Base-by-base conservation (phyloP, 768 basidiomycete species). In the Podaxis sp. region DNA sequence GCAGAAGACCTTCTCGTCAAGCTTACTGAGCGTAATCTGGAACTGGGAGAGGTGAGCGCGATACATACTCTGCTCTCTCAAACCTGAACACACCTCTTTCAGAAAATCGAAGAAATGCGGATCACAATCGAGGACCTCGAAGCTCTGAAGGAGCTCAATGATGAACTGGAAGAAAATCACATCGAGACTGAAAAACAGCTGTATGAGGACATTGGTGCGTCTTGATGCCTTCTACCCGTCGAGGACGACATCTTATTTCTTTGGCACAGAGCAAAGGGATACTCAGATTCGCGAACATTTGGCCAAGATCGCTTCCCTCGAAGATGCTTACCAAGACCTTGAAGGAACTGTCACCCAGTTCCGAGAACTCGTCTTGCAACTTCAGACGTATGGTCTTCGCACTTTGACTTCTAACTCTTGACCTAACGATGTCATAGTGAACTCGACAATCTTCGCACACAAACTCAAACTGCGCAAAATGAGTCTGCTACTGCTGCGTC, bases 61-160 rank as follows among this genome's bases (percentile, higher is more conserved):
- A 46, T 9, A 10, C 6, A 1, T 4, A 28, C 23, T 25, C 21
- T 32, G 36, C 2, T 51, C n/a, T 9, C 38, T 35, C n/a, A 4
- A 6, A 23, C 18, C 52, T 52, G 3, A 50, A 21, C 1, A 32
- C 38, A 18, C 16, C 25, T 51, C 35, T 38, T 23, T 4, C 67
- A 95, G 92, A 95, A 95, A 86, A 94, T 98, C 64, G 97, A 98
- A 71, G 95, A 98, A 73, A 95, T 98, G 91, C 85, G 93, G 11
- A 88, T 93, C 57, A 92, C 91, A 0, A 93, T 98, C 57, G 96
- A 98, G 71, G 97, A 99, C 67, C 85, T 98, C 3, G 97, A 99
- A 70, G 86, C 95, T 10, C 83, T 99, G 44, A 92, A 95, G 70
- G 97, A 98, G 68, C 88, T 99, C 51, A 93, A 90, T 59, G 96